Conservation (phyloP, 2,329 filamentous ascomycete species). For the Chaetomium sp. region DNA sequence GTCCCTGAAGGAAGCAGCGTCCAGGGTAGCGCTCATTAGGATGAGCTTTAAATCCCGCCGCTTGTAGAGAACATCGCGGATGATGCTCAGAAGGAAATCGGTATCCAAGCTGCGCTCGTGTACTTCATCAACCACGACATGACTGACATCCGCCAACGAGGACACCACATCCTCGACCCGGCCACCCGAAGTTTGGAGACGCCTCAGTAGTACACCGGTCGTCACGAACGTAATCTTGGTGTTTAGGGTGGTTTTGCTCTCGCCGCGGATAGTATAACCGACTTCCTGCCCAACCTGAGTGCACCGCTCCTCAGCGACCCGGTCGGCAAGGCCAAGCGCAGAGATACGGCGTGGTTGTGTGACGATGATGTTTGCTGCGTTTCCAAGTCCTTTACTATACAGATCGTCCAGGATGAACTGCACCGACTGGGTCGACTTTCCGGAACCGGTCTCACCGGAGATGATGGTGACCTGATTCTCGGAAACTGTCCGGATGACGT, state of each 20-base stretch:
- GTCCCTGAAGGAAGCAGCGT: constrained; percentile 78
- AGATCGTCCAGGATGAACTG: constrained; percentile 95
- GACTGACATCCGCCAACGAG: constrained; percentile 85
- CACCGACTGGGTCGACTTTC: constrained; percentile 95
- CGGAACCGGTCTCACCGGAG: constrained; percentile 93
- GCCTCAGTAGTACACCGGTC: constrained; percentile 85
- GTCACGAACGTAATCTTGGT: constrained; percentile 96
- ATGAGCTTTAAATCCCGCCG: constrained; percentile 84
- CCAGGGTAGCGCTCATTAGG: constrained; percentile 94
- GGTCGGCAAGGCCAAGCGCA: constrained; percentile 87
- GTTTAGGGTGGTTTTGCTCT: constrained; percentile 70
- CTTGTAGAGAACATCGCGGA: constrained; percentile 76
- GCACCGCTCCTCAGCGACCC: constrained; percentile 90
- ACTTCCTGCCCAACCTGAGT: constrained; percentile 81
- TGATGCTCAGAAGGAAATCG: constrained; percentile 85
- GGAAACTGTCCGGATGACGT: constrained; percentile 74
- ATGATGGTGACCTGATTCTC: constrained; percentile 90
- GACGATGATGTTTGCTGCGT: constrained; percentile 84
- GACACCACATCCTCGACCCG: constrained; percentile 76
- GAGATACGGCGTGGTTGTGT: constrained; percentile 95
- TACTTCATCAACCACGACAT: constrained; percentile 94
- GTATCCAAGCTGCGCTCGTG: constrained; percentile 95
- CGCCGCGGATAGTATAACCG: constrained; percentile 88
- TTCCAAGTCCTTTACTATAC: constrained; percentile 73
- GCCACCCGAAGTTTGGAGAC: constrained; percentile 87